A percentile compares a stretch with the other conserved stretches of the same genome.
These are phyloP conservation scores for Suhomyces canberraensis DNA, from an alignment of 805 yeast genomes.

Conservation along the genomic window DNA sequence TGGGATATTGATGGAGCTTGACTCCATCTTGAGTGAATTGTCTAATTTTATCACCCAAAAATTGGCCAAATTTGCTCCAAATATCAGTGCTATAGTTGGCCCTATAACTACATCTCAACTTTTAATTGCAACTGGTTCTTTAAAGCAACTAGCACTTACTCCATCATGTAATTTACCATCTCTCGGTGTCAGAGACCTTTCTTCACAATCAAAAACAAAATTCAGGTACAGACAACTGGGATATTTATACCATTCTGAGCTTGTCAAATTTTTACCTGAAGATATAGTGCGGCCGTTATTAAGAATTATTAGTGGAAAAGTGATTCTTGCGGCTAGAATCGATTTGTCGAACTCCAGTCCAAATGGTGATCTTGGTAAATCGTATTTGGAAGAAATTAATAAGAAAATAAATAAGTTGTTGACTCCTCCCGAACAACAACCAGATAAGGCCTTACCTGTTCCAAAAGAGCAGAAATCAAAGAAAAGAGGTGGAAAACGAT, in stretches of 20 bases:
- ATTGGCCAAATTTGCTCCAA: conserved; percentile 70
- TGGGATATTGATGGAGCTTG: conserved; percentile 44
- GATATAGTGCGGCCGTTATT: conserved; percentile 65
- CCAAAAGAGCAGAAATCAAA: conserved; percentile 77
- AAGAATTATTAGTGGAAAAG: conserved; percentile 75
- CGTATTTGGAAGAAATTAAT: conserved; percentile 58
- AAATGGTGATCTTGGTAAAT: conserved; percentile 54
- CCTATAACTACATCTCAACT: conserved; percentile 70
- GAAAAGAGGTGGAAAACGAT: conserved; percentile 81
- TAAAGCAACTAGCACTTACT: conserved; percentile 57
- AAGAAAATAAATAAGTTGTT: conserved; percentile 66
- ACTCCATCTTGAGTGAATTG: conserved; percentile 41
- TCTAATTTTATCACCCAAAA: conserved; percentile 54
- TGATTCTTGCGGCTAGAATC: conserved; percentile 77
- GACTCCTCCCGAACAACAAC: conserved; percentile 69
- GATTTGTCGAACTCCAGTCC: conserved; percentile 50
- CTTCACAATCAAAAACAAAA: conserved; percentile 21
- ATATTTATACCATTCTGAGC: conserved; percentile 56
- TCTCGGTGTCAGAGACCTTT: conserved; percentile 53
- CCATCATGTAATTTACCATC: conserved; percentile 87
- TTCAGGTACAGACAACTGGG: conserved; percentile 58
- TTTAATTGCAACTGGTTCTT: conserved; percentile 65
- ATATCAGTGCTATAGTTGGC: conserved; percentile 69
- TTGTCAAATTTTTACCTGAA: conserved; percentile 58
- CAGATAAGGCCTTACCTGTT: conserved; percentile 61